Percentiles rank a stretch among this genome's conserved stretches.
Conservation (phyloP, 495 filamentous ascomycete species). For the Xylaria scruposa region DNA sequence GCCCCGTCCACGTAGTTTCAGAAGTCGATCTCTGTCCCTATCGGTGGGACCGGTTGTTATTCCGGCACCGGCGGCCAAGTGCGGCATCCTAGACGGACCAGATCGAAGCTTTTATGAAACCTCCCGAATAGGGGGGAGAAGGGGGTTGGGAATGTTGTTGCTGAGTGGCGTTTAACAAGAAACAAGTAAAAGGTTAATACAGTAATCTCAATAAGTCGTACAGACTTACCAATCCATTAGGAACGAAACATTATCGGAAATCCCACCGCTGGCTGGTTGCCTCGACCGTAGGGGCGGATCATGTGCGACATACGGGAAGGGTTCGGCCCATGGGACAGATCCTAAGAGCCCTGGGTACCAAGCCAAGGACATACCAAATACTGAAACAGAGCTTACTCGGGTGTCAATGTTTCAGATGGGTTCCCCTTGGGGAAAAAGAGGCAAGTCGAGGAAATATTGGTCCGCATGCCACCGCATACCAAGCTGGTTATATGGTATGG, state of each 20-base stretch:
- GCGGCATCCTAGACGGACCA: not conserved
- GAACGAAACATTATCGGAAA: constrained; percentile 17
- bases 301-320: constrained; percentile 14
- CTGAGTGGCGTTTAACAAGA: not conserved
- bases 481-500: constrained; percentile 1
- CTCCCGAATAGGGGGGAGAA: not conserved
- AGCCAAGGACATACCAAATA: constrained; percentile 19
- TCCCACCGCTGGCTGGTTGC: constrained; percentile 18
- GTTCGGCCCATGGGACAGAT: constrained; percentile 25
- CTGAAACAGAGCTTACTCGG: constrained; percentile 26
- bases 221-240: not conserved
- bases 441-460: constrained; percentile 23
- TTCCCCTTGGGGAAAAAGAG: constrained; percentile 16
- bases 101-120: constrained; percentile 5
- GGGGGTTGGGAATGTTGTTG: not conserved
- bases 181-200: not conserved
- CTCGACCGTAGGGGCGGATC: constrained; percentile 19
- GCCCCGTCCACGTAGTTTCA: constrained; percentile 17
- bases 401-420: constrained; percentile 25
- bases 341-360: constrained; percentile 4
- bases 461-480: constrained; percentile 20
- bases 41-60: constrained; percentile 20
- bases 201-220: constrained; percentile 10
- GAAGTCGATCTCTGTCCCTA: constrained; percentile 29
- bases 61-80: constrained; percentile 16